Percentiles rank a stretch among this genome's conserved stretches.
phyloP scores from a whole-genome alignment of 495 filamentous ascomycete genomes.

The Talaromyces stipitatus region DNA sequence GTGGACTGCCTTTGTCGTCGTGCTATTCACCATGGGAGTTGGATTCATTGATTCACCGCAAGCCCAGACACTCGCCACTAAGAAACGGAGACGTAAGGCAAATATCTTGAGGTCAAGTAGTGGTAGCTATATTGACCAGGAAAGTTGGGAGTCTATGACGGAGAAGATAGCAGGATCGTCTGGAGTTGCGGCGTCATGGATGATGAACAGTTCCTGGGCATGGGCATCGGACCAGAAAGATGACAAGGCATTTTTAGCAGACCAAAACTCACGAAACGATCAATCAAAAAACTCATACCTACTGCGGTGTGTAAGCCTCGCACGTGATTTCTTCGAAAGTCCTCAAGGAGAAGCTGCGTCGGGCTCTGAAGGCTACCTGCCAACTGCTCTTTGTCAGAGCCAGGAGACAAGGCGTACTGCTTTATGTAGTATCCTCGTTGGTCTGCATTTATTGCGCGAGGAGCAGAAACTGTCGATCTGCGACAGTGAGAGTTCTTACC shows the following conservation, averaged over 20 bases:
- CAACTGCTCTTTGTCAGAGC: slow-evolving; percentile 48
- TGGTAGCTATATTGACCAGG: slow-evolving; percentile 45
- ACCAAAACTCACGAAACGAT: slow-evolving; percentile 15
- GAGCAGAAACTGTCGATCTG: slow-evolving; percentile 78
- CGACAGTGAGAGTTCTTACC: slow-evolving; percentile 44
- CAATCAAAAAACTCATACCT: slow-evolving; percentile 35
- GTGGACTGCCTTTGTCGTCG: slow-evolving; percentile 71
- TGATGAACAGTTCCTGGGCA: slow-evolving; percentile 58
- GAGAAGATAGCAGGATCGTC: slow-evolving; percentile 47
- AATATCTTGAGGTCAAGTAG: slow-evolving; percentile 52
- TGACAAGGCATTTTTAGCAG: slow-evolving; percentile 26
- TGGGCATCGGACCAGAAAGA: slow-evolving; percentile 60
- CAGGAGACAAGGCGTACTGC: slow-evolving; percentile 48
- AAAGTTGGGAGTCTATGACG: slow-evolving; percentile 58
- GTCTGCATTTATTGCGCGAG: slow-evolving; percentile 77
- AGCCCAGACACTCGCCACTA: slow-evolving; percentile 22
- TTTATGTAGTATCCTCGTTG: slow-evolving; percentile 62
- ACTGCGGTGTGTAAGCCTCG: slow-evolving; percentile 32
- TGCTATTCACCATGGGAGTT: slow-evolving; percentile 57
- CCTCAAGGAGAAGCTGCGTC: slow-evolving; percentile 40
- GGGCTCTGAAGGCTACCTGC: slow-evolving; percentile 51
- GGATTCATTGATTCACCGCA: slow-evolving; percentile 36
- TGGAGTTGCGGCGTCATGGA: slow-evolving; percentile 55
- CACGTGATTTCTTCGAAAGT: slow-evolving; percentile 53
- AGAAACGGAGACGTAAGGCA: slow-evolving; percentile 40